phyloP scores from a whole-genome alignment of 768 basidiomycete genomes.

The Pulveroboletus frians region DNA sequence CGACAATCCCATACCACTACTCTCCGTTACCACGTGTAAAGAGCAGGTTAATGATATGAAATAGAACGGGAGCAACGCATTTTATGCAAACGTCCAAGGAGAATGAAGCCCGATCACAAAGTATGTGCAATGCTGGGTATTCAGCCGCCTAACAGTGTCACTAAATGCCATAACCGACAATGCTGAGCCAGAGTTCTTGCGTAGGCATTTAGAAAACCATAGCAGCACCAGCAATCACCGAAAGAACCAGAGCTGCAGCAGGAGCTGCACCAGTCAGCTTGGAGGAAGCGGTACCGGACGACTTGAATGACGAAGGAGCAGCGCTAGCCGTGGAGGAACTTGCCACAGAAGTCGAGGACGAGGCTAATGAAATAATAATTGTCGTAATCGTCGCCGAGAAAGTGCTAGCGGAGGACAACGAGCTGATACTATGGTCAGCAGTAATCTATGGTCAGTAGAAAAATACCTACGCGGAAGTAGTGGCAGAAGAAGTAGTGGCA shows the following conservation, averaged over 20 bases:
- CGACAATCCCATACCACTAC: background rate
- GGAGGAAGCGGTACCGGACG: constrained; percentile 28
- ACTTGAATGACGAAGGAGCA: constrained; percentile 18
- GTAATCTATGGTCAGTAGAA: accelerated
- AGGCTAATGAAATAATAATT: background rate
- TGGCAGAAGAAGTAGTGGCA: background rate
- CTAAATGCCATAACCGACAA: constrained; percentile 6
- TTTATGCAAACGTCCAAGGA: constrained; percentile 17
- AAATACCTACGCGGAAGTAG: constrained; percentile 12
- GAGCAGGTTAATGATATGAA: constrained; percentile 1
- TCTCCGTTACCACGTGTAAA: background rate
- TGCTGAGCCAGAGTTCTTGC: background rate
- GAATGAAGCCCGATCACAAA: constrained; percentile 16
- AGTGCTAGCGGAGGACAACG: background rate
- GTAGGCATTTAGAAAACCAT: constrained; percentile 38
- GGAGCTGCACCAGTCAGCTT: constrained; percentile 32
- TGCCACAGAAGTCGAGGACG: background rate
- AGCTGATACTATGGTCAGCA: constrained; percentile 2
- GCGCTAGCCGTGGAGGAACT: constrained; percentile 17
- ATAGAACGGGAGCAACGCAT: constrained; percentile 3
- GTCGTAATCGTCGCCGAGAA: constrained; percentile 8
- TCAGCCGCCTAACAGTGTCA: constrained; percentile 10
- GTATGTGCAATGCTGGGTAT: constrained; percentile 8
- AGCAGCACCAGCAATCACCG: constrained; percentile 46
- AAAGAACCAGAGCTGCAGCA: constrained; percentile 35